Evolutionary conservation across 2,329 filamentous ascomycete genomes (phyloP).

Genomic region (Penicillium aurantiogriseum): DNA sequence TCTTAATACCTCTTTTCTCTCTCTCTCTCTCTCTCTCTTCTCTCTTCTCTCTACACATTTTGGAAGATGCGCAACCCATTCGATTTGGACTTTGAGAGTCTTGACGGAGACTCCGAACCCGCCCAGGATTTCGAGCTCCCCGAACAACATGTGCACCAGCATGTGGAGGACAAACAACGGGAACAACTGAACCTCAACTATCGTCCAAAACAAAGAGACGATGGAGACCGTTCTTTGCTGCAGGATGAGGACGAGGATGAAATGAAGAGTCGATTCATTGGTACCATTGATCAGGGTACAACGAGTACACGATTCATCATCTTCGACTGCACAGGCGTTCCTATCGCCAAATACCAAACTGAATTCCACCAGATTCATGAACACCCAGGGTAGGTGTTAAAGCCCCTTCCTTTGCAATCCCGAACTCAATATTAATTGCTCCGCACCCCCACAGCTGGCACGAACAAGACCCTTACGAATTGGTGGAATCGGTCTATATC

Average conservation of each 20-base stretch:
- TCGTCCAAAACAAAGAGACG: constrained; percentile 30
- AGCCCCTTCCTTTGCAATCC: background rate
- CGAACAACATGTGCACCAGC: constrained; percentile 17
- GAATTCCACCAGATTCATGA: constrained; percentile 85
- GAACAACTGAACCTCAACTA: constrained; percentile 23
- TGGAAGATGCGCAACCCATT: constrained; percentile 33
- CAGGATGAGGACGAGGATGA: constrained; percentile 35
- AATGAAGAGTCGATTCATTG: constrained; percentile 61
- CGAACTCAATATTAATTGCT: constrained; percentile 6
- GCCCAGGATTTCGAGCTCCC: constrained; percentile 9
- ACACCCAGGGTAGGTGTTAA: constrained; percentile 68
- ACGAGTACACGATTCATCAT: constrained; percentile 88
- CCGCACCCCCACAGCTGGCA: constrained; percentile 65
- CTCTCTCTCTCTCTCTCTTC: background rate
- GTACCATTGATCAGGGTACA: constrained; percentile 87
- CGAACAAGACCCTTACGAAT: constrained; percentile 78
- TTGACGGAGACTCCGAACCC: constrained; percentile 25
- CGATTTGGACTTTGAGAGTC: constrained; percentile 29
- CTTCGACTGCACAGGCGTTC: constrained; percentile 75
- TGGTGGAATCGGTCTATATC: constrained; percentile 70
- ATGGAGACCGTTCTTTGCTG: constrained; percentile 37
- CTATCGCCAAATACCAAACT: constrained; percentile 78
- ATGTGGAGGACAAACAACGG: constrained; percentile 20
- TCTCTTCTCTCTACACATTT: background rate
- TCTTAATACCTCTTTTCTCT: background rate